Evolutionary conservation across 805 yeast species (phyloP), one percentile per base, ranked within the genome.

Genomic region (Starmerella geochares): DNA sequence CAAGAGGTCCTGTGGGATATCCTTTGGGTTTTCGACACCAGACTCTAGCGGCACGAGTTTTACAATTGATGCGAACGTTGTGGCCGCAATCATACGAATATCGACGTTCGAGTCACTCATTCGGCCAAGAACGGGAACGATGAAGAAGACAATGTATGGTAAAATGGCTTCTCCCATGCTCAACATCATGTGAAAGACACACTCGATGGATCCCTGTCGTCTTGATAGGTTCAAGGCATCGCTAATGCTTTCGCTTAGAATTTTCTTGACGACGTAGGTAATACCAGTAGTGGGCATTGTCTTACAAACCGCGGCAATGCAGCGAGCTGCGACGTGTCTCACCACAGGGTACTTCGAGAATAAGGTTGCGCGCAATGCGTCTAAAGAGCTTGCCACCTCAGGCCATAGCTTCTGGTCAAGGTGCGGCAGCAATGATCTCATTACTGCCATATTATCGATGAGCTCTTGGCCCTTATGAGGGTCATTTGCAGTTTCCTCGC

Each of bases 41-140:
- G 95, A 94, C 68, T 92, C 99, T 52, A 92, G 73, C 4, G 99
- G 99, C 19, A 92, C 97, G 54, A 92, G 70, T 65, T 90, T 92
- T 58, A 92, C 90, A 51, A 92, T 86, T 0, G 94, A 81, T 0
- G 99, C 99, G 74, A 92, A 92, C 0, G 98, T 86, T 0, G 96
- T 86, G 0, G 98, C 90, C 0, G 98, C 94, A 48, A 94, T 68
- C 16, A 83, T 74, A 60, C 99, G 77, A n/a, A 88, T 81, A 62
- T 86, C 95, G 47, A 74, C 75, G 62, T 90, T 86, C 1, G 95
- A 73, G 65, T 92, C 99, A 72, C 96, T 88, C 98, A 92, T 92
- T 62, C 98, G 76, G 40, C 98, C 99, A 58, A 92, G 71, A 3
- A 92, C 86, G 10, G 99, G 98, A 24, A 94, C 97, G 64, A 92